A percentile compares a stretch with the other conserved stretches of the same genome.
Conservation (phyloP, 306 rosid genomes). For the Castanea crenata region DNA sequence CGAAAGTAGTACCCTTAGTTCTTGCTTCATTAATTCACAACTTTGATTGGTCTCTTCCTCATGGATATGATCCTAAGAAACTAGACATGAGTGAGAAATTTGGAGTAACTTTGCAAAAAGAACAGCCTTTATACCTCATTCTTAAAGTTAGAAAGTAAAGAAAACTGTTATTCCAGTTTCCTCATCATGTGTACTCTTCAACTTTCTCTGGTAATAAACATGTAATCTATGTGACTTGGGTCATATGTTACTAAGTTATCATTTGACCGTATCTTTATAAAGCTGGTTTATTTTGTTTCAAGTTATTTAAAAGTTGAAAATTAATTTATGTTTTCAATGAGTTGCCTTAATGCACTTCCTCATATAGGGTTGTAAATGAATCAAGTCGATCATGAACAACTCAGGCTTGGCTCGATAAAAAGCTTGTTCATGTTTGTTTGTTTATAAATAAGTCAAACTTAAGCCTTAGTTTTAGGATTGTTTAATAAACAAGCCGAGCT, state of each 20-base stretch:
- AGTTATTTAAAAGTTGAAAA: background rate
- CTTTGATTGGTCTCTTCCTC: conserved; percentile 35
- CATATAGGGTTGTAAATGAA: too few relatives aligned
- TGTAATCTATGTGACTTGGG: background rate
- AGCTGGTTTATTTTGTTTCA: background rate
- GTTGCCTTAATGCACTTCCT: background rate
- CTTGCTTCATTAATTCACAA: conserved; percentile 17
- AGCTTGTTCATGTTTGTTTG: too few relatives aligned
- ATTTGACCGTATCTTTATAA: background rate
- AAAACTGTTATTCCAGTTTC: background rate
- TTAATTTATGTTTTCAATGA: background rate
- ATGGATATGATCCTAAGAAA: conserved; percentile 7
- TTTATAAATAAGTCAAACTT: too few relatives aligned
- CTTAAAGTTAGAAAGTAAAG: conserved; percentile 8
- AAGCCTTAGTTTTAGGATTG: too few relatives aligned
- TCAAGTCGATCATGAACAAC: rapidly evolving
- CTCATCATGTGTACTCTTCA: background rate
- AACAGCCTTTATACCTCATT: conserved; percentile 14
- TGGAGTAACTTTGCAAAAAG: conserved; percentile 11
- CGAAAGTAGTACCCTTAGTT: background rate
- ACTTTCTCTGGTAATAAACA: background rate
- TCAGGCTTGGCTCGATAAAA: too few relatives aligned
- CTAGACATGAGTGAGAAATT: conserved; percentile 17
- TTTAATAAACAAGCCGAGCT: too few relatives aligned
- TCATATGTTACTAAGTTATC: background rate